These are phyloP conservation scores for Xylaria multiplex DNA, from an alignment of 2,329 filamentous ascomycete genomes.

Conservation along the genomic window DNA sequence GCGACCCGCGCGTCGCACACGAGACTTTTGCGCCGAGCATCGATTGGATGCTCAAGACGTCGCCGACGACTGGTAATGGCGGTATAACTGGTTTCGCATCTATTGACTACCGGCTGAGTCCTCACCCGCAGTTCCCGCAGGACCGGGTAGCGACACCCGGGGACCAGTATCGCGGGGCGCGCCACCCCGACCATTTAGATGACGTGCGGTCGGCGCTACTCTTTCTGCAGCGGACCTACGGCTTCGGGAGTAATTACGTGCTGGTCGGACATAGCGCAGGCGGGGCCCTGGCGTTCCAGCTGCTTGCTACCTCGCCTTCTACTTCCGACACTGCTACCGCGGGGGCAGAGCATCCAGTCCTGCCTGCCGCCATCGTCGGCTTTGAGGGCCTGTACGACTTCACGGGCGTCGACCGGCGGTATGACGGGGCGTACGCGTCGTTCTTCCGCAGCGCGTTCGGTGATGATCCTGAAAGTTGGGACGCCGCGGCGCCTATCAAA, in stretches of 20 bases:
- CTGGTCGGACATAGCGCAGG: constrained; percentile 72
- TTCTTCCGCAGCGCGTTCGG: constrained; percentile 73
- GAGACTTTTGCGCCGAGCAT: constrained; percentile 59
- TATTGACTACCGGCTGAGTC: constrained; percentile 71
- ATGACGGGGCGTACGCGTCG: constrained; percentile 61
- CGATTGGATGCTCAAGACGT: constrained; percentile 51
- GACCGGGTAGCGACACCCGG: constrained; percentile 53
- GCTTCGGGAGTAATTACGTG: constrained; percentile 59
- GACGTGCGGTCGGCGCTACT: constrained; percentile 65
- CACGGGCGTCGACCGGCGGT: constrained; percentile 60
- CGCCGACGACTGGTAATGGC: neutral
- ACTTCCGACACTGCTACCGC: constrained; percentile 40
- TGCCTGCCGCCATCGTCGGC: constrained; percentile 66
- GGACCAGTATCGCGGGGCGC: constrained; percentile 54
- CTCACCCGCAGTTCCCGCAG: constrained; percentile 59
- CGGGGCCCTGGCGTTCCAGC: constrained; percentile 71
- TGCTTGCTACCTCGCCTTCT: constrained; percentile 53
- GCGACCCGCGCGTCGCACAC: constrained; percentile 63
- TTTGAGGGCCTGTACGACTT: constrained; percentile 76
- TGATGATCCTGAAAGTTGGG: constrained; percentile 60
- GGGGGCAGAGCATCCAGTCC: constrained; percentile 40
- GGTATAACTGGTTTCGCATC: constrained; percentile 70
- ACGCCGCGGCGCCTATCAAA: constrained; percentile 63
- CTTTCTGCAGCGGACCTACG: constrained; percentile 59
- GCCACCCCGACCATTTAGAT: constrained; percentile 69